These are phyloP conservation scores for Isatis lusitanica DNA, from an alignment of 441 rosid species.

Conservation along the genomic window DNA sequence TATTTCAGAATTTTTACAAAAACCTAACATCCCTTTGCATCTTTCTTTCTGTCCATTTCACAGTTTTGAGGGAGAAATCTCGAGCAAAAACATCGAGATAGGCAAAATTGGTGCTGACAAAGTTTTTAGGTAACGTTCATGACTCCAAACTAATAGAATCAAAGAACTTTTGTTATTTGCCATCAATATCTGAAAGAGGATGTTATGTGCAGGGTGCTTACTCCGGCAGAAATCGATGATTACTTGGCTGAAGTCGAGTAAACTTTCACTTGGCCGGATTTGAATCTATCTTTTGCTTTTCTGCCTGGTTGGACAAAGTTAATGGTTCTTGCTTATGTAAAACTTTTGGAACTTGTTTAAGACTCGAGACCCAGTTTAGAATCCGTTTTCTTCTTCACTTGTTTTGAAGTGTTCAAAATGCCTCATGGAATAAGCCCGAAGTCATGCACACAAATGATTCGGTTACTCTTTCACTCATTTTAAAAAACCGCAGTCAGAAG, in stretches of 20 bases:
- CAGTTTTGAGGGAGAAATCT: slow-evolving; percentile 97
- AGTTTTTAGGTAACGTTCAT: slow-evolving; percentile 64
- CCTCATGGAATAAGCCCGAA: neutral
- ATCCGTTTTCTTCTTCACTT: neutral
- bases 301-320: neutral
- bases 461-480: neutral
- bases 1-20: neutral
- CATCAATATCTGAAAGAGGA: neutral
- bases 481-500: too few species aligned
- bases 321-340: slow-evolving; percentile 12
- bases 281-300: neutral
- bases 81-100: slow-evolving; percentile 93
- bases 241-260: slow-evolving; percentile 82
- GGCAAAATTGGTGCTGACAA: slow-evolving; percentile 89
- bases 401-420: neutral
- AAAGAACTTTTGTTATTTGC: neutral
- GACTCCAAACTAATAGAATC: neutral
- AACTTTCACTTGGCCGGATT: neutral
- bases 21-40: neutral
- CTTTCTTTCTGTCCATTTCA: slow-evolving; percentile 15
- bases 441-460: neutral
- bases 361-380: neutral
- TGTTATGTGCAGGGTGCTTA: slow-evolving; percentile 59
- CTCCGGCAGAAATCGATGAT: slow-evolving; percentile 53
- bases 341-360: slow-evolving; percentile 13